Percentiles rank a stretch among this genome's conserved stretches.
Evolutionary conservation across 2,329 filamentous ascomycete species (phyloP).

Genomic region (Chrysoporthe austroafricana): DNA sequence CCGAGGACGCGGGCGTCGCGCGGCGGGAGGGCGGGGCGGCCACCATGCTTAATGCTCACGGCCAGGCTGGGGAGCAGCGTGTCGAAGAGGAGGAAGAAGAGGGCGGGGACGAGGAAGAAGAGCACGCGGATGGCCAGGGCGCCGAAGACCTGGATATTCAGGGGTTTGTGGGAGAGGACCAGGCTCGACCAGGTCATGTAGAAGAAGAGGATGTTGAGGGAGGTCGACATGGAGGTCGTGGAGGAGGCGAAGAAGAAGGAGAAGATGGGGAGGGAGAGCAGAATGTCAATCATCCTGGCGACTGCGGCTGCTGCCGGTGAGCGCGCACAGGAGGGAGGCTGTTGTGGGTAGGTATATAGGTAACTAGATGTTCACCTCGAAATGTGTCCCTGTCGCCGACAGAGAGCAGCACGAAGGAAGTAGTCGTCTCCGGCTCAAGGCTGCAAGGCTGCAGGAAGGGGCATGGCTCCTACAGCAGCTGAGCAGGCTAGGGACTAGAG

Average conservation of each 20-base stretch:
- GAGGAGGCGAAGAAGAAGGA: slow-evolving; percentile 68
- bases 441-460: not conserved
- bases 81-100: slow-evolving; percentile 76
- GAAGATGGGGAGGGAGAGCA: slow-evolving; percentile 73
- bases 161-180: slow-evolving; percentile 73
- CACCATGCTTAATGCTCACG: slow-evolving; percentile 70
- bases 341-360: too few species aligned
- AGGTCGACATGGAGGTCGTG: slow-evolving; percentile 73
- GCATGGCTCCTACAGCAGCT: too few species aligned
- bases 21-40: slow-evolving; percentile 52
- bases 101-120: slow-evolving; percentile 74
- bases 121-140: slow-evolving; percentile 68
- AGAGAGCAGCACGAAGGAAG: not conserved
- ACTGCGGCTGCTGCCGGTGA: not conserved
- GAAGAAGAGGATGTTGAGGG: slow-evolving; percentile 84
- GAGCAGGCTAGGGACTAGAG: not conserved
- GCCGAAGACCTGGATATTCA: slow-evolving; percentile 75
- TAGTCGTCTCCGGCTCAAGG: too few species aligned
- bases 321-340: too few species aligned
- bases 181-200: slow-evolving; percentile 89
- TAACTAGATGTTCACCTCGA: not conserved
- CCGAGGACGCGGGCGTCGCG: slow-evolving; percentile 42
- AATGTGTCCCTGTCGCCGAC: not conserved
- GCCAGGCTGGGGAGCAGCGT: slow-evolving; percentile 69
- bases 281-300: slow-evolving; percentile 58